Conservation (phyloP, 2,329 filamentous ascomycete species). For the Periconia macrospinosa region DNA sequence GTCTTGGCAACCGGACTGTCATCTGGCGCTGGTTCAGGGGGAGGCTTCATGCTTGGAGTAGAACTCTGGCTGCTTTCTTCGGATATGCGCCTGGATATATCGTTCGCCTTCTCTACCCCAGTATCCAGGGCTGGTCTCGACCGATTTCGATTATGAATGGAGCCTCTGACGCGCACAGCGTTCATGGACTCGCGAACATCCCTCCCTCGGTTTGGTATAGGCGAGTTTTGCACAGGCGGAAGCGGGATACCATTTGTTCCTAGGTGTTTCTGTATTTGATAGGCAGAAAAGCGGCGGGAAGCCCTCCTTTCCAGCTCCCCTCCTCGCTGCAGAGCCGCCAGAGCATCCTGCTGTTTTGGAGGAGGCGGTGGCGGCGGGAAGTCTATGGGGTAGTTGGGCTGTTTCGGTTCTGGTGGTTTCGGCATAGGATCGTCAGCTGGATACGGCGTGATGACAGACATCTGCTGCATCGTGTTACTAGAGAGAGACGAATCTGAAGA, state of each 20-base stretch:
- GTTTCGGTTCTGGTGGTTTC: constrained; percentile 32
- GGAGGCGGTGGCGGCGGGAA: constrained; percentile 76
- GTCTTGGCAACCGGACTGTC: constrained; percentile 53
- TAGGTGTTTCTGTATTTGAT: constrained; percentile 93
- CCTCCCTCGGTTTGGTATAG: constrained; percentile 81
- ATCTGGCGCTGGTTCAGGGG: constrained; percentile 29
- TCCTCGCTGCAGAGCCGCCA: constrained; percentile 87
- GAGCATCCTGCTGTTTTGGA: constrained; percentile 82
- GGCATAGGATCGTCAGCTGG: constrained; percentile 62
- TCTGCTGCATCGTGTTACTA: constrained; percentile 75
- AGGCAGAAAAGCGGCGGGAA: constrained; percentile 90
- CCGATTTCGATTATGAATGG: constrained; percentile 56
- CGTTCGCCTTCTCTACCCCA: constrained; percentile 59
- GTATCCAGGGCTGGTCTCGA: constrained; percentile 58
- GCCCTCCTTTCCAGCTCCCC: constrained; percentile 91
- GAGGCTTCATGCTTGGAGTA: constrained; percentile 39
- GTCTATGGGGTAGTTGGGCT: constrained; percentile 53
- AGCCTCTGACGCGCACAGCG: constrained; percentile 64
- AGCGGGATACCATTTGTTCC: constrained; percentile 85
- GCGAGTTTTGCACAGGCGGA: constrained; percentile 74
- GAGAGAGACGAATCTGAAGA: constrained; percentile 64
- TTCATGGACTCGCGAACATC: constrained; percentile 85
- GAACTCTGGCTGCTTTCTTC: constrained; percentile 59
- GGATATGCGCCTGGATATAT: constrained; percentile 57
- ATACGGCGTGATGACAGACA: constrained; percentile 74